Base-by-base conservation (phyloP, 352 stramenopile genomes). In the Pythium phragmiticola region DNA sequence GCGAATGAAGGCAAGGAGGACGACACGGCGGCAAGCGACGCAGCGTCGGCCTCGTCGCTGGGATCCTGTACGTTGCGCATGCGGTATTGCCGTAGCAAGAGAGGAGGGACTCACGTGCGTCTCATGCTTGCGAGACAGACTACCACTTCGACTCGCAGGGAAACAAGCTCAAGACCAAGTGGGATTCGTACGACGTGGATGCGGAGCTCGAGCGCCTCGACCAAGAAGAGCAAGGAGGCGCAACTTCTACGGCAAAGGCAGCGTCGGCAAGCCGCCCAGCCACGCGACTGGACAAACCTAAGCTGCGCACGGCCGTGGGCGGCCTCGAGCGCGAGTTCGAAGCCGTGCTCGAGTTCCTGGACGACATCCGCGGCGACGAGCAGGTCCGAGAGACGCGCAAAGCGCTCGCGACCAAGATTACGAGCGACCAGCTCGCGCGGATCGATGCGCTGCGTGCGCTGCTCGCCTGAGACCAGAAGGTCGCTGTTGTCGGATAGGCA, bases 161-260 rank as follows among this genome's bases (percentile, higher is more conserved):
- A 57, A 92, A 90, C 70, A 94, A 94, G 62, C 78, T 94, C 59
- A 91, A 90, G 69, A 92, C 83, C 30, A 92, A 94, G 61, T 92
- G 85, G 85, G 85, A 94, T 60, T 75, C 65, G 19, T 94, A 89
- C 63, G 76, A 94, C 50, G 83, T 90, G 12, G 85, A 92, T 37
- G 85, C 82, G 0, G 85, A 94, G 68, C 69, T 94, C 5, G 71
- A 91, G 36, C 72, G 67, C 7, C 72, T 94, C 7, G 85, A 94
- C 36, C 55, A 77, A 8, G 74, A 84, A 17, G 83, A 94, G 9
- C 39, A 72, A 12, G 33, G 63, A n/a, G 42, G 11, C 3, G 11
- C 7, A 12, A 1, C 19, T 5, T 49, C 34, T n/a, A 5, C 37
- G 16, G 11, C 42, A 17, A 7, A 34, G 13, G 14, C 26, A 45